Evolutionary conservation across 2,329 filamentous ascomycete species (phyloP).

Genomic region (Phaeosphaeriaceae sp.): DNA sequence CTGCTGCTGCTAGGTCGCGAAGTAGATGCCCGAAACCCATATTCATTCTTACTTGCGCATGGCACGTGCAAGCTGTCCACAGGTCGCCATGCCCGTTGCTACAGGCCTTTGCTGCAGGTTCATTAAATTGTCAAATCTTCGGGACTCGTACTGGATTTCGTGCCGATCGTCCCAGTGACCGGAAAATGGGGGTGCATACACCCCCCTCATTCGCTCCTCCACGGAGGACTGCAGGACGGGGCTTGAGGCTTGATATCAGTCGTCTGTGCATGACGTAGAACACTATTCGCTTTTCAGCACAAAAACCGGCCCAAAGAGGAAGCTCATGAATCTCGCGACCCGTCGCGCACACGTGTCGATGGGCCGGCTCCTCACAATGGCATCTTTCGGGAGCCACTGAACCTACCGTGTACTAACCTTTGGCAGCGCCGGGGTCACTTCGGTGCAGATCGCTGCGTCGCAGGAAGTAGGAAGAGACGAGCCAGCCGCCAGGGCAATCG

Average conservation of each 20-base stretch:
- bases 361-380: neutral
- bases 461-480: neutral
- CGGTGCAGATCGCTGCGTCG: slow-evolving; percentile 6
- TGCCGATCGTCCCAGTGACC: slow-evolving; percentile 7
- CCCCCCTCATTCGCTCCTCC: neutral
- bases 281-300: neutral
- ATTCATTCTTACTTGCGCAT: neutral
- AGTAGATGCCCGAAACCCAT: neutral
- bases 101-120: slow-evolving; percentile 18
- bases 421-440: slow-evolving; percentile 4
- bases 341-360: neutral
- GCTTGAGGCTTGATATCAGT: neutral
- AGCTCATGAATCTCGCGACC: neutral
- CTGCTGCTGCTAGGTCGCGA: neutral
- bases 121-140: slow-evolving; percentile 11
- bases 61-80: slow-evolving; percentile 11
- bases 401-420: no score
- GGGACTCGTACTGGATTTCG: slow-evolving; percentile 2
- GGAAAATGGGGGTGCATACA: neutral
- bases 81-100: slow-evolving; percentile 13
- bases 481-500: slow-evolving; percentile 9
- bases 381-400: neutral
- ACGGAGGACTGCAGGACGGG: neutral
- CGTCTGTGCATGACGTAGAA: neutral
- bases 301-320: neutral